Conservation (phyloP, 75 land plant species). For the Cunninghamia lanceolata region DNA sequence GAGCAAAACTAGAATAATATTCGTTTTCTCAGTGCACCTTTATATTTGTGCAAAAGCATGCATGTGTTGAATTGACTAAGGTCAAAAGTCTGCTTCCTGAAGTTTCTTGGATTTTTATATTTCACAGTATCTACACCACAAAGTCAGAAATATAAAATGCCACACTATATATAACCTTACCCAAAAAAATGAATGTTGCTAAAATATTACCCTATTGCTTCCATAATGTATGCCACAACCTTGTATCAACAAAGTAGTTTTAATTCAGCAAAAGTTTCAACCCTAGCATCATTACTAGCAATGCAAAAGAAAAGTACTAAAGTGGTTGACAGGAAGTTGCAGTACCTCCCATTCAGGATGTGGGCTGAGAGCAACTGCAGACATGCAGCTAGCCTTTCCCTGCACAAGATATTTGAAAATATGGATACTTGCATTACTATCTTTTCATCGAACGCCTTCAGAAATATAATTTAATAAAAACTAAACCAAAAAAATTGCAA, state of each 20-base stretch:
- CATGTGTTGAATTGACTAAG: background rate
- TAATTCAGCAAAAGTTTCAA: background rate
- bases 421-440: background rate
- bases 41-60: background rate
- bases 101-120: background rate
- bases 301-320: background rate
- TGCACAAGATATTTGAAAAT: slow-evolving; percentile 12
- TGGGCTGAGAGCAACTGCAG: slow-evolving; percentile 74
- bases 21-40: too few relatives aligned
- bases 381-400: slow-evolving; percentile 96
- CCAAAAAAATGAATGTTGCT: background rate
- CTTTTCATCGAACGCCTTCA: background rate
- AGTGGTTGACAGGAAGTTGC: background rate
- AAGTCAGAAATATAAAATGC: background rate
- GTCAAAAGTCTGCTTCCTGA: background rate
- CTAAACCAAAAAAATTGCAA: background rate
- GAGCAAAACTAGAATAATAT: background rate
- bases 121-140: background rate
- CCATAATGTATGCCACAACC: background rate
- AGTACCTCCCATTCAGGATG: slow-evolving; percentile 83
- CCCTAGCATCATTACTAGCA: background rate
- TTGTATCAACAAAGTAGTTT: background rate
- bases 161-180: background rate
- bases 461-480: background rate
- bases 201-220: background rate